Conservation (phyloP, 2,329 filamentous ascomycete genomes). For the Arthrocladium fulminans region DNA sequence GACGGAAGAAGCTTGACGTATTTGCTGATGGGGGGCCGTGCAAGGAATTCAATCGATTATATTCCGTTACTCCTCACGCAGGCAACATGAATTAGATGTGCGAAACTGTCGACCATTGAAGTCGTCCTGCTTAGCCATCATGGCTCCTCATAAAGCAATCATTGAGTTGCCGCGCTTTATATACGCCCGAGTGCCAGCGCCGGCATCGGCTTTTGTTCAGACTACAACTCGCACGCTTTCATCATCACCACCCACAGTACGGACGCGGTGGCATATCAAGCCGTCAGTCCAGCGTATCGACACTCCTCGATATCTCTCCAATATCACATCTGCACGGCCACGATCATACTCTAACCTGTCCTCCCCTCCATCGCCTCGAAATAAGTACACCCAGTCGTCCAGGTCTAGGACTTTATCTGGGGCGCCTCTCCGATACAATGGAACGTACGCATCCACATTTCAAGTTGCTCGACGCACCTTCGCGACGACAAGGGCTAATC, state of each 20-base stretch:
- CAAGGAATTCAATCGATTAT: too few species aligned
- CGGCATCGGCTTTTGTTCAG: constrained; percentile 12
- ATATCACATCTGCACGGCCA: constrained; percentile 1
- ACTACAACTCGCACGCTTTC: constrained; percentile 12
- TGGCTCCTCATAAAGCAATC: constrained; percentile 35
- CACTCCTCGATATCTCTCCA: constrained; percentile 9
- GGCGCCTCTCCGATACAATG: constrained; percentile 36
- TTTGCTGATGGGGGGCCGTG: too few species aligned
- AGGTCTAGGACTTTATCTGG: constrained; percentile 8
- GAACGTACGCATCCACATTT: constrained; percentile 39
- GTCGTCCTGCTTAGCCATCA: too few species aligned
- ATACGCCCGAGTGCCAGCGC: constrained; percentile 35
- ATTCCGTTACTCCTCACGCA: too few species aligned
- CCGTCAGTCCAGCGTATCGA: constrained; percentile 10
- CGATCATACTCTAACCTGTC: neutral
- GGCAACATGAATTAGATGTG: too few species aligned
- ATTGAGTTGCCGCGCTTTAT: constrained; percentile 36
- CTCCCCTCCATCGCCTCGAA: neutral
- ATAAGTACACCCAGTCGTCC: constrained; percentile 5
- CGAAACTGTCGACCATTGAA: too few species aligned
- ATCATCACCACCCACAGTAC: constrained; percentile 6
- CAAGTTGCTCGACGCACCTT: constrained; percentile 33
- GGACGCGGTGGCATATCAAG: constrained; percentile 5
- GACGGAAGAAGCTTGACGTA: too few species aligned
- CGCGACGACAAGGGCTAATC: constrained; percentile 57